A percentile compares a stretch with the other conserved stretches of the same genome.
These are phyloP conservation scores for Candida michaelii DNA, from an alignment of 805 yeast genomes.

Conservation along the genomic window DNA sequence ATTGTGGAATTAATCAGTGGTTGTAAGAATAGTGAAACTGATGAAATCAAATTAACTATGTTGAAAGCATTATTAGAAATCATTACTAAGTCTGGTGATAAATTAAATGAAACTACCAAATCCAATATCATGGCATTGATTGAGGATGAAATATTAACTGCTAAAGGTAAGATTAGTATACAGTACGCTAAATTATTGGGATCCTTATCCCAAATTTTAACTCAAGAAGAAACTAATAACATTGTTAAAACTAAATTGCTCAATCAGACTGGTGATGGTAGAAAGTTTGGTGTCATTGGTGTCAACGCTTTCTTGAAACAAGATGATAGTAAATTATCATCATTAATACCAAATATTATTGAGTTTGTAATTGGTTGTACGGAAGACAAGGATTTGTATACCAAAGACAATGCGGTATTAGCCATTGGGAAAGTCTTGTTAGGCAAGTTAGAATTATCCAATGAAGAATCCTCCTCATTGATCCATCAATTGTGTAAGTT, in stretches of 20 bases:
- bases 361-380: conserved; percentile 47
- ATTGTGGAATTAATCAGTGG: conserved; percentile 81
- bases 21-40: conserved; percentile 61
- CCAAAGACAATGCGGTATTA: conserved; percentile 71
- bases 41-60: conserved; percentile 82
- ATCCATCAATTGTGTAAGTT: conserved; percentile 50
- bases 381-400: conserved; percentile 44
- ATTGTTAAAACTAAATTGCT: conserved; percentile 63
- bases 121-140: conserved; percentile 66
- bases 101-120: conserved; percentile 74
- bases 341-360: conserved; percentile 49
- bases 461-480: conserved; percentile 41
- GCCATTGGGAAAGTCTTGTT: conserved; percentile 83
- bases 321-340: conserved; percentile 62
- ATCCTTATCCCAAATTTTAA: conserved; percentile 66
- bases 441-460: conserved; percentile 38
- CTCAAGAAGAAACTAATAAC: conserved; percentile 59
- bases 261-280: conserved; percentile 40
- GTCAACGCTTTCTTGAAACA: conserved; percentile 78
- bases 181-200: conserved; percentile 82
- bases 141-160: conserved; percentile 60
- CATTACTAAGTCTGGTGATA: conserved; percentile 72
- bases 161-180: conserved; percentile 61
- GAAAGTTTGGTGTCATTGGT: conserved; percentile 65
- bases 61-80: conserved; percentile 82